A percentile compares a stretch with the other conserved stretches of the same genome.
Evolutionary conservation across 257 asterid genomes (phyloP).

Genomic region (Penstemon newberryi): DNA sequence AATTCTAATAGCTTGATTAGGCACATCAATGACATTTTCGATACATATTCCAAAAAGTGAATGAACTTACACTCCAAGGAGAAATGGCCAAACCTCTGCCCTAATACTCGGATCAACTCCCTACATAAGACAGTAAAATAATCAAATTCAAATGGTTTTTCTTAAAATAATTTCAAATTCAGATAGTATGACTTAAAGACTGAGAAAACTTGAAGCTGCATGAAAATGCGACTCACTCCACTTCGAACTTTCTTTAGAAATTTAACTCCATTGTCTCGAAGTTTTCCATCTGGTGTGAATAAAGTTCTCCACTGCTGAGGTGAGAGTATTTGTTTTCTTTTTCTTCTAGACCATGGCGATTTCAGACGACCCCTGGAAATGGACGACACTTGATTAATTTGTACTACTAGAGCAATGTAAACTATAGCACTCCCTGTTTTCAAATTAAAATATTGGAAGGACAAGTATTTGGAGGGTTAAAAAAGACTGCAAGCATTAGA

Average conservation of each 20-base stretch:
- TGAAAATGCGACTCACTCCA: constrained; percentile 62
- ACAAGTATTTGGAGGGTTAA: too few species aligned
- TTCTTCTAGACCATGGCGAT: constrained; percentile 95
- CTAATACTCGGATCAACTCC: constrained; percentile 89
- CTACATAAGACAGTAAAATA: constrained; percentile 40
- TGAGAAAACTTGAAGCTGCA: constrained; percentile 9
- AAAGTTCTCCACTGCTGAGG: constrained; percentile 75
- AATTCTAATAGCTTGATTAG: background rate
- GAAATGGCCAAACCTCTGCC: constrained; percentile 95
- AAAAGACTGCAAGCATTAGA: too few species aligned
- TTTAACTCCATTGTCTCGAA: constrained; percentile 74
- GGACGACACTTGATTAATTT: constrained; percentile 13
- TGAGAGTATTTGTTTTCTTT: constrained; percentile 71
- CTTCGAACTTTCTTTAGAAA: constrained; percentile 93
- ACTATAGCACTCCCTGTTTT: too few species aligned
- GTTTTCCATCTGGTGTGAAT: constrained; percentile 82
- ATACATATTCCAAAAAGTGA: constrained; percentile 16
- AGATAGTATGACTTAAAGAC: background rate
- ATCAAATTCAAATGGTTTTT: constrained; percentile 10
- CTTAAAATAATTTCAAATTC: constrained; percentile 12
- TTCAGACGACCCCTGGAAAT: constrained; percentile 70
- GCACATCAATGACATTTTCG: constrained; percentile 6
- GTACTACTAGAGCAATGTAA: too few species aligned
- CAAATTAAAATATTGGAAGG: too few species aligned
- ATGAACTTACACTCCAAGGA: constrained; percentile 89